Evolutionary conservation across 208 protist genomes (phyloP), one percentile per base, ranked within the genome.

Genomic region (Porcisia deanei): DNA sequence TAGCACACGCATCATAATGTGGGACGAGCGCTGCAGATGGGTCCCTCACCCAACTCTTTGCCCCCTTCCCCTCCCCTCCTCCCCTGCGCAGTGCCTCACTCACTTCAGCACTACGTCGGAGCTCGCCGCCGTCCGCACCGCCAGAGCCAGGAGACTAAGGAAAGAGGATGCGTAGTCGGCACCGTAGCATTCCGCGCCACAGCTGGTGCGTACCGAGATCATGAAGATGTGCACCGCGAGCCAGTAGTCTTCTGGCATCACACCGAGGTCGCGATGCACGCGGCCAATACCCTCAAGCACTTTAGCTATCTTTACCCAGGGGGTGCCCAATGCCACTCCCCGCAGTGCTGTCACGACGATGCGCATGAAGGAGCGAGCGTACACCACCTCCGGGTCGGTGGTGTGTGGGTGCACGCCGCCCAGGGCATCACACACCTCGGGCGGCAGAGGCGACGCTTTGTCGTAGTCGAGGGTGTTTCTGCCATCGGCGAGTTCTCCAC

Each of bases 171-270:
- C 81, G 67, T 84, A 70, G n/a, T 91, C 86, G 16, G 81, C 76
- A 58, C 88, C 80, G 68, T 84, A 81, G 55, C 84, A 77, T 47
- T 91, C 89, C 14, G 78, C 71, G 8, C 93, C 91, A 70, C 85
- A 91, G 49, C 80, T 86, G 45, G 85, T 80, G 52, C 86, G 82
- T 12, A 97, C 75, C 9, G 91, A 69, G 67, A 86, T 84, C 70
- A 94, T 86, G 72, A 97, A 92, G 52, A 88, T 77, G 66, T 90
- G 85, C 71, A 88, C 75, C 25, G 91, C 91, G 54, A 90, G 84
- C 78, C 89, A 85, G 82, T 97, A 97, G 76, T 95, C 89, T 75
- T 92, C 89, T 47, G 77, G 55, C 72, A 76, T 65, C 54, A 95
- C 88, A 3, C 93, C 90, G 18, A 92, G 75, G 41, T 61, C 73